Conservation (phyloP, 257 asterid genomes). For the Apocynum venetum region DNA sequence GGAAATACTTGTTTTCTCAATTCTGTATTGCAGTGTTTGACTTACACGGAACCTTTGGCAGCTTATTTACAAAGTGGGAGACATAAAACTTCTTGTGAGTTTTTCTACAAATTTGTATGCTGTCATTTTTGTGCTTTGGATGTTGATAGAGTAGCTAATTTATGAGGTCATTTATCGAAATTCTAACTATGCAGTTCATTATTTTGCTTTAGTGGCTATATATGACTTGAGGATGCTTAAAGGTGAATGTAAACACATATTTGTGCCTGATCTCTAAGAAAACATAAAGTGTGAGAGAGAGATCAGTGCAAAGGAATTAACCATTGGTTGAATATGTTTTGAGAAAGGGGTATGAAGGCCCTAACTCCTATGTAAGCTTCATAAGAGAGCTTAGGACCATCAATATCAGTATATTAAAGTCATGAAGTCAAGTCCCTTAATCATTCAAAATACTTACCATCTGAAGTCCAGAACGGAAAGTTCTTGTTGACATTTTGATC, state of each 20-base stretch:
- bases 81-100: constrained; percentile 90
- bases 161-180: neutral
- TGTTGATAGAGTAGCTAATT: neutral
- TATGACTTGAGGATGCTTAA: neutral
- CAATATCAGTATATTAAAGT: neutral
- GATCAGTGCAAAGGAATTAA: neutral
- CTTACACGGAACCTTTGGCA: constrained; percentile 96
- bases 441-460: neutral
- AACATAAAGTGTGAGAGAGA: neutral
- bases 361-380: neutral
- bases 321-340: neutral
- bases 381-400: neutral
- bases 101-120: constrained; percentile 2
- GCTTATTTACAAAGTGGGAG: constrained; percentile 97
- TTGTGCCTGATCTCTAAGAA: neutral
- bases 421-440: neutral
- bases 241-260: too few relatives aligned
- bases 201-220: neutral
- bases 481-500: neutral
- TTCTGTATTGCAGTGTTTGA: constrained; percentile 89
- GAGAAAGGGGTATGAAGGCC: neutral
- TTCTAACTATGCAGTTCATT: neutral
- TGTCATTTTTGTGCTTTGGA: too few relatives aligned
- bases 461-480: neutral
- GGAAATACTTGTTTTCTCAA: constrained; percentile 96